Percentiles rank a stretch among this genome's conserved stretches.
Evolutionary conservation across 805 yeast genomes (phyloP).

Genomic region (Candida ficus): DNA sequence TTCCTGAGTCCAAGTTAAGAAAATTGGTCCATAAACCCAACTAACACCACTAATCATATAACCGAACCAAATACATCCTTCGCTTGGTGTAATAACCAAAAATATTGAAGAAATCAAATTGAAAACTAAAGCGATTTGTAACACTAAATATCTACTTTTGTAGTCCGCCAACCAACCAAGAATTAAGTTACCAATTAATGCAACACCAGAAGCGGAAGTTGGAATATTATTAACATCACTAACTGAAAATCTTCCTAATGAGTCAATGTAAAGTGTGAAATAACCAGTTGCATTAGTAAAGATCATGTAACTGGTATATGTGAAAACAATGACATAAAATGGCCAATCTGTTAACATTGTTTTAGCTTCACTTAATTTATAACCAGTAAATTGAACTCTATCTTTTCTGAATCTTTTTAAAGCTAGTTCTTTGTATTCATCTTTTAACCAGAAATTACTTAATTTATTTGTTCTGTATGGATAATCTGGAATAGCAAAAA

Average conservation of each 20-base stretch:
- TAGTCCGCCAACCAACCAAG: neutral
- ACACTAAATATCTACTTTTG: neutral
- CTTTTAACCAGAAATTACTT: neutral
- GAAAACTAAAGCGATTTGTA: neutral
- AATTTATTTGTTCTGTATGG: neutral
- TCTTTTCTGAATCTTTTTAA: neutral
- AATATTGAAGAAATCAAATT: neutral
- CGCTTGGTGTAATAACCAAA: neutral
- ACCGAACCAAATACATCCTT: neutral
- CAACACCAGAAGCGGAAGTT: neutral
- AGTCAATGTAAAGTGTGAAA: neutral
- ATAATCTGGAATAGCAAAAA: neutral
- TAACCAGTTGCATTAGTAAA: neutral
- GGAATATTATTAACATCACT: neutral
- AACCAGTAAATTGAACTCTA: neutral
- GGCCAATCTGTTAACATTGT: neutral
- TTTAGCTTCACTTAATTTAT: neutral
- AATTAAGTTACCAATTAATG: neutral
- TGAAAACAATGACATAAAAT: neutral
- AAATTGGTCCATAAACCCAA: neutral
- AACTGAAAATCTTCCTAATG: neutral
- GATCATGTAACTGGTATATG: neutral
- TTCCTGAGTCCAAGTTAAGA: neutral
- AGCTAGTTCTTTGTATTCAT: neutral
- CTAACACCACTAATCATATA: neutral